Evolutionary conservation across 305 asterid genomes (phyloP).

Genomic region (Fraxinus dipetala): DNA sequence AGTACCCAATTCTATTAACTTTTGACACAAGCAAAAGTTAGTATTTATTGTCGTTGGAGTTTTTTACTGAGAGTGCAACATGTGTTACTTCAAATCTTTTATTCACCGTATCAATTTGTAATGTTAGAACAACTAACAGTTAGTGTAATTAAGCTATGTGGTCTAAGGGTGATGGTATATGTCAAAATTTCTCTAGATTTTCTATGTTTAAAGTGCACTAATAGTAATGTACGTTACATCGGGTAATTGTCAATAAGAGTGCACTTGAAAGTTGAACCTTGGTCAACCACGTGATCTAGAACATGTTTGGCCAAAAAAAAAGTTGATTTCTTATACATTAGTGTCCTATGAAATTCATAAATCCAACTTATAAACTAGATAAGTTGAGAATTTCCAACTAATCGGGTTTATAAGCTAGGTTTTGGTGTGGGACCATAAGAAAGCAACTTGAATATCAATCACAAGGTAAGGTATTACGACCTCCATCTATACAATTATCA

Average conservation of each 20-base stretch:
- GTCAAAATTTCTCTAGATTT: not conserved
- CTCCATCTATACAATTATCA: not conserved
- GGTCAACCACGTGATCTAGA: not conserved
- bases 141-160: not conserved
- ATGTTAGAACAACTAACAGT: not conserved
- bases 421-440: not conserved
- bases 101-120: not conserved
- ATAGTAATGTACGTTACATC: not conserved
- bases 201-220: not conserved
- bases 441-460: not conserved
- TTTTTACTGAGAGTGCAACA: not conserved
- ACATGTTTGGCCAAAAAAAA: not conserved
- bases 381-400: not conserved
- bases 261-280: not conserved
- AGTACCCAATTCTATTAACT: not conserved
- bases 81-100: not conserved
- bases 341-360: not conserved
- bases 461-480: not conserved
- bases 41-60: not conserved
- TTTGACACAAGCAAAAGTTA: not conserved
- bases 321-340: no score
- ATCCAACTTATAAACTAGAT: not conserved
- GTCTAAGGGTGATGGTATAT: not conserved
- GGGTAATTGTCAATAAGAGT: not conserved
- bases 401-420: no score